Conservation (phyloP, 2,329 filamentous ascomycete genomes). For the Septoria petroselini region DNA sequence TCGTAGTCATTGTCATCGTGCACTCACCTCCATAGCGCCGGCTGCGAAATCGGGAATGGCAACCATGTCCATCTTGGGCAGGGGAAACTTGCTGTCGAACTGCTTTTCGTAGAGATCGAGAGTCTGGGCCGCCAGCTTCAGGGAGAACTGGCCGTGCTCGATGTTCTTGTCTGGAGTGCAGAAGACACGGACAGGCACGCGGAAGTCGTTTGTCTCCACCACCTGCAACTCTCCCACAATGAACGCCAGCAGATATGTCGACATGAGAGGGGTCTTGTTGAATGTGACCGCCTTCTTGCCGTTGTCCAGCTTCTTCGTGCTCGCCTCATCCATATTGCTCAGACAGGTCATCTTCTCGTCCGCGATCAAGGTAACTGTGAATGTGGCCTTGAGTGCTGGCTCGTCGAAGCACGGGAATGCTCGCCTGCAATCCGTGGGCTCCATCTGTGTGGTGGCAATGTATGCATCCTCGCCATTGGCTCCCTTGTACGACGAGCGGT, state of each 20-base stretch:
- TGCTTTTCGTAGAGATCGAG: conserved; percentile 94
- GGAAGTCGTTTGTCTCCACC: conserved; percentile 87
- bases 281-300: conserved; percentile 80
- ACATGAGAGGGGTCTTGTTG: conserved; percentile 90
- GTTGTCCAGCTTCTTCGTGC: conserved; percentile 67
- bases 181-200: conserved; percentile 90
- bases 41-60: conserved; percentile 94
- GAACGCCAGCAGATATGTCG: conserved; percentile 91
- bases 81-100: conserved; percentile 80
- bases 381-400: conserved; percentile 87
- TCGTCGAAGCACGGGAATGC: conserved; percentile 98
- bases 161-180: conserved; percentile 86
- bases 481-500: conserved; percentile 88
- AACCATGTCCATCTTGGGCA: conserved; percentile 95
- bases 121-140: conserved; percentile 83
- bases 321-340: conserved; percentile 93
- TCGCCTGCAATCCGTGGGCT: conserved; percentile 86
- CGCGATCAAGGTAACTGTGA: conserved; percentile 85
- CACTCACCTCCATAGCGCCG: conserved; percentile 45
- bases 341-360: conserved; percentile 88
- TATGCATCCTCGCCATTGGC: conserved; percentile 74
- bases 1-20: too few relatives aligned
- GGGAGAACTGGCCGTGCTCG: conserved; percentile 84
- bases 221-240: conserved; percentile 92
- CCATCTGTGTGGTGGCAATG: conserved; percentile 91